Percentiles rank a stretch among this genome's conserved stretches.
phyloP scores from a whole-genome alignment of 176 grass and related monocot genomes.

The Musa troglodytarum region DNA sequence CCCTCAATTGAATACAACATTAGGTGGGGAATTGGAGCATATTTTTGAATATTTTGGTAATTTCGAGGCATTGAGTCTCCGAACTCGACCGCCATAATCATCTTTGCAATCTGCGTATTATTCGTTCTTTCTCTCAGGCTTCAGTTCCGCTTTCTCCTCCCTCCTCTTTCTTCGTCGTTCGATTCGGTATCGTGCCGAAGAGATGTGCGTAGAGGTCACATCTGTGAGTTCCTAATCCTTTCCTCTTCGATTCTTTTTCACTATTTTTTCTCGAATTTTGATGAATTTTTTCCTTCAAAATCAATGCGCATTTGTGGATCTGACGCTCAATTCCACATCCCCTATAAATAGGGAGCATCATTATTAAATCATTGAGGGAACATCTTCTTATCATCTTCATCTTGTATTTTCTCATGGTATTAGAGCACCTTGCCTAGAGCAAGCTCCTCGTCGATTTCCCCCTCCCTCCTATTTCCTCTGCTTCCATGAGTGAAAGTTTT shows the following conservation, averaged over 20 bases:
- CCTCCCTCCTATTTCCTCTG: too few species aligned
- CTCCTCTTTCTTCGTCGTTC: not conserved
- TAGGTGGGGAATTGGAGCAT: not conserved
- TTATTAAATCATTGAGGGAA: too few species aligned
- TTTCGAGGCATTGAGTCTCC: not conserved
- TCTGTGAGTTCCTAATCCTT: not conserved
- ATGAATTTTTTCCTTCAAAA: too few species aligned
- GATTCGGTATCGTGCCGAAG: not conserved
- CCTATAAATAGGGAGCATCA: too few species aligned
- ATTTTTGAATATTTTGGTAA: not conserved
- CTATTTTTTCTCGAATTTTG: too few species aligned
- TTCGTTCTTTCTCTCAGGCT: not conserved
- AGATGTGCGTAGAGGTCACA: not conserved
- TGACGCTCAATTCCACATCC: not conserved
- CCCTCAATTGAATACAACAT: too few species aligned
- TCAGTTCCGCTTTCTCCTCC: not conserved
- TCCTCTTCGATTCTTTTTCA: not conserved
- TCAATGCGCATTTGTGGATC: not conserved
- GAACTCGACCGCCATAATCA: not conserved
- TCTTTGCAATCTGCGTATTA: not conserved
- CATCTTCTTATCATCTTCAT: too few species aligned
- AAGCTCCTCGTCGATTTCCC: too few species aligned
- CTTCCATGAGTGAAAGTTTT: too few species aligned
- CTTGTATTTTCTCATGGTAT: too few species aligned
- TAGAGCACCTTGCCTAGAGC: too few species aligned